phyloP scores from a whole-genome alignment of 495 filamentous ascomycete species.

The Neurospora pannonica region DNA sequence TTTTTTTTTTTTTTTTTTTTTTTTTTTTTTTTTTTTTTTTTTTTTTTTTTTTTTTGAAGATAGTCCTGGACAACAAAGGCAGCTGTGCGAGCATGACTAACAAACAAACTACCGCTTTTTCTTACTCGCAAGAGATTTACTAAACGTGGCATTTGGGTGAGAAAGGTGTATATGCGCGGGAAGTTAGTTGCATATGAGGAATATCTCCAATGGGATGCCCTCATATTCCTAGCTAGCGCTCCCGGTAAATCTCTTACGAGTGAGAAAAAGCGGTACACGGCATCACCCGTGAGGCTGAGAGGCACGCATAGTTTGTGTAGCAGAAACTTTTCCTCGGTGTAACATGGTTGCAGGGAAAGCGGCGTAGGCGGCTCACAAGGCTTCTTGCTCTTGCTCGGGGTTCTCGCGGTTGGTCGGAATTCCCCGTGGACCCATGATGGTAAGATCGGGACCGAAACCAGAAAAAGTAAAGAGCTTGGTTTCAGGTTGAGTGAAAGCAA shows the following conservation, averaged over 20 bases:
- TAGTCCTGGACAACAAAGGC: background rate
- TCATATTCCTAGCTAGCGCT: too few species aligned
- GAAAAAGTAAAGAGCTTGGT: background rate
- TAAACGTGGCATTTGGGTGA: too few species aligned
- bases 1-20: background rate
- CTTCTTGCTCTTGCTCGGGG: background rate
- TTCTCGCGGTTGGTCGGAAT: background rate
- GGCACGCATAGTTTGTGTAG: background rate
- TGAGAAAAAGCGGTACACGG: too few species aligned
- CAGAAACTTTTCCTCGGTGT: background rate
- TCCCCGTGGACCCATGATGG: background rate
- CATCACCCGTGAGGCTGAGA: background rate
- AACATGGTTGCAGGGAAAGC: background rate
- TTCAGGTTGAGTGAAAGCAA: background rate
- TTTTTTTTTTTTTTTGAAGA: background rate
- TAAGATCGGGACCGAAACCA: background rate
- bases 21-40: background rate
- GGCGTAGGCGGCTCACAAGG: background rate
- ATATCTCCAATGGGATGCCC: too few species aligned
- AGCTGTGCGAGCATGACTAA: background rate
- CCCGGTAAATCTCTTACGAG: too few species aligned
- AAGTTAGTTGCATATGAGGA: too few species aligned
- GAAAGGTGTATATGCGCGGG: too few species aligned
- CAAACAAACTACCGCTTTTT: background rate
- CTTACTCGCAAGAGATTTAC: too few species aligned